These are phyloP conservation scores for Oryza punctata DNA, from an alignment of 176 grass and related monocot genomes.

Conservation along the genomic window DNA sequence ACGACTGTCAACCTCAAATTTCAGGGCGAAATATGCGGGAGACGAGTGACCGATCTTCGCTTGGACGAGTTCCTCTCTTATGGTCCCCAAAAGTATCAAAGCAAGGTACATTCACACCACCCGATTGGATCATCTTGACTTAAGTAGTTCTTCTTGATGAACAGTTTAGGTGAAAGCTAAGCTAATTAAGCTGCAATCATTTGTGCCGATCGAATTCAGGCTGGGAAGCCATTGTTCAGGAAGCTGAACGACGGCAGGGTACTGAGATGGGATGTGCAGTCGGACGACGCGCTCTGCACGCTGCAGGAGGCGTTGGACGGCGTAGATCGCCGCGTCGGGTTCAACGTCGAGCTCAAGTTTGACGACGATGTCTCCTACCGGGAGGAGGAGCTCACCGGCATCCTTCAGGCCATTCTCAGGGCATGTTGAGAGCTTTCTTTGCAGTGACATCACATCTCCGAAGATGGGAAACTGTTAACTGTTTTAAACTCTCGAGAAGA, in stretches of 20 bases:
- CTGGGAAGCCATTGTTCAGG: slow-evolving; percentile 59
- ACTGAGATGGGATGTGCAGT: slow-evolving; percentile 61
- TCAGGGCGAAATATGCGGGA: slow-evolving; percentile 58
- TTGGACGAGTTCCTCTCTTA: slow-evolving; percentile 75
- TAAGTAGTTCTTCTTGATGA: too few species aligned
- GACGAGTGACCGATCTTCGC: slow-evolving; percentile 54
- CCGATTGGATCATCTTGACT: background rate
- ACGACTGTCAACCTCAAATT: background rate
- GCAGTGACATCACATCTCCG: background rate
- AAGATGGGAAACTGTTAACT: background rate
- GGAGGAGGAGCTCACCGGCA: slow-evolving; percentile 46
- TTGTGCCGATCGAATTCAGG: slow-evolving; percentile 22
- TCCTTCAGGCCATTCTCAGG: slow-evolving; percentile 47
- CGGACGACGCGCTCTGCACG: slow-evolving; percentile 61
- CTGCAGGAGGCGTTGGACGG: slow-evolving; percentile 64
- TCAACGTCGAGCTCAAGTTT: slow-evolving; percentile 89
- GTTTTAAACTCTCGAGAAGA: too few species aligned
- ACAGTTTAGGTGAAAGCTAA: background rate
- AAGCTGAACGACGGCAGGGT: slow-evolving; percentile 71
- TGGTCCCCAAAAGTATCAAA: slow-evolving; percentile 55
- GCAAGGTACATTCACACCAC: slow-evolving; percentile 40
- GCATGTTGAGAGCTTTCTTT: slow-evolving; percentile 20
- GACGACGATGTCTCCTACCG: slow-evolving; percentile 53
- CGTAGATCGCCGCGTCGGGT: slow-evolving; percentile 57
- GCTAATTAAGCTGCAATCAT: background rate